Evolutionary conservation across 306 rosid genomes (phyloP).

Genomic region (Rosa chinensis): DNA sequence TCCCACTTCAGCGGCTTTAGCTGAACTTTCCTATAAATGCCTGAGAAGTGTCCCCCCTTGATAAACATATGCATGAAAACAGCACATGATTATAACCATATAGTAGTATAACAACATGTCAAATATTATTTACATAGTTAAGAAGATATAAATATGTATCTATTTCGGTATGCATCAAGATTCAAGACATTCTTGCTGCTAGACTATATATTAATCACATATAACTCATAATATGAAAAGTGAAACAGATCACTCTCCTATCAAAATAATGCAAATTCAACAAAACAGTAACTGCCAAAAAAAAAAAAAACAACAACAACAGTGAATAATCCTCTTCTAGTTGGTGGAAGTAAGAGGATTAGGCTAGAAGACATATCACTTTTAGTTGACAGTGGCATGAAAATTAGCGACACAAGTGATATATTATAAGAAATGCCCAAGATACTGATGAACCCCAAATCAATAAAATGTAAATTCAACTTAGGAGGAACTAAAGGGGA

Average conservation of each 20-base stretch:
- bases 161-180: neutral
- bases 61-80: slow-evolving; percentile 25
- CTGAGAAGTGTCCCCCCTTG: slow-evolving; percentile 98
- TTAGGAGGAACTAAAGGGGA: neutral
- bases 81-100: slow-evolving; percentile 29
- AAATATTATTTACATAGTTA: neutral
- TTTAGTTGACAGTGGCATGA: slow-evolving; percentile 4
- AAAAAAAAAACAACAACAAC: neutral
- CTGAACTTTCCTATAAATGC: slow-evolving; percentile 96
- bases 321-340: neutral
- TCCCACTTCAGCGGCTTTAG: slow-evolving; percentile 93
- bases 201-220: neutral
- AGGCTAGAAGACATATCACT: neutral
- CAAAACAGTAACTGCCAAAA: neutral
- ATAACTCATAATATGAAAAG: slow-evolving; percentile 1
- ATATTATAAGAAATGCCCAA: neutral
- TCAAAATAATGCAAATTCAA: neutral
- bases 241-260: neutral
- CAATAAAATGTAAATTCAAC: neutral
- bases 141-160: neutral
- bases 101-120: neutral
- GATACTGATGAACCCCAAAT: neutral
- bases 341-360: neutral
- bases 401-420: neutral
- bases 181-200: neutral